Evolutionary conservation across 768 basidiomycete species (phyloP).

Genomic region (Suillus hirtellus): DNA sequence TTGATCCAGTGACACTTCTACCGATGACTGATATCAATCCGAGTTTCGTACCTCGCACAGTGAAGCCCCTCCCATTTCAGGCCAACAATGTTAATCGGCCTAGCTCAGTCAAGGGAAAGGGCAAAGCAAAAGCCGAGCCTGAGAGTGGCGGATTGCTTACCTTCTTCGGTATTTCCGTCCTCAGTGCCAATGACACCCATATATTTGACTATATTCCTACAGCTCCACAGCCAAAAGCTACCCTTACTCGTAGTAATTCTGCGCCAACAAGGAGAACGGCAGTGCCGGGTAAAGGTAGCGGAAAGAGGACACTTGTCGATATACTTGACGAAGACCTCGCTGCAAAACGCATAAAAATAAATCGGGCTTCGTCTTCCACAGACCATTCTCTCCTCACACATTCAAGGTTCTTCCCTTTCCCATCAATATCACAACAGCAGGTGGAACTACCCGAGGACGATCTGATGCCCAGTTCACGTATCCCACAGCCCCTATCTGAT

Average conservation of each 20-base stretch:
- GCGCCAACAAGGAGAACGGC: conserved; percentile 26
- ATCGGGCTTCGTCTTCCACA: conserved; percentile 28
- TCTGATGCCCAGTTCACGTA: conserved; percentile 33
- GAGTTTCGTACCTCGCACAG: conserved; percentile 51
- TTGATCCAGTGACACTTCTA: conserved; percentile 66
- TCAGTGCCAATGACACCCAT: conserved; percentile 38
- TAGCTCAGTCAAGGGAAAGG: conserved; percentile 45
- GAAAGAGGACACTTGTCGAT: conserved; percentile 72
- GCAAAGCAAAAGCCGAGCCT: conserved; percentile 36
- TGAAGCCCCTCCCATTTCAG: conserved; percentile 43
- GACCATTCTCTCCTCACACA: conserved; percentile 22
- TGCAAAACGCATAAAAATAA: conserved; percentile 48
- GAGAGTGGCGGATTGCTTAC: conserved; percentile 45
- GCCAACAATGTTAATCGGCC: conserved; percentile 27
- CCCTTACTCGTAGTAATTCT: conserved; percentile 29
- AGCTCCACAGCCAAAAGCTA: conserved; percentile 29
- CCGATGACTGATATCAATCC: conserved; percentile 84
- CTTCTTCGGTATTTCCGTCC: conserved; percentile 56
- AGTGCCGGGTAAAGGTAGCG: conserved; percentile 59
- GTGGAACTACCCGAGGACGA: conserved; percentile 20
- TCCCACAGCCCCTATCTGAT: conserved; percentile 24
- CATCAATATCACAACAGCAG: conserved; percentile 7
- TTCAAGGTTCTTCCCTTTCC: conserved; percentile 41
- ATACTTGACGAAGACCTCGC: conserved; percentile 67
- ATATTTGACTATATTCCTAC: conserved; percentile 33